Conservation (phyloP, 352 stramenopile genomes). For the Sclerospora graminicola region DNA sequence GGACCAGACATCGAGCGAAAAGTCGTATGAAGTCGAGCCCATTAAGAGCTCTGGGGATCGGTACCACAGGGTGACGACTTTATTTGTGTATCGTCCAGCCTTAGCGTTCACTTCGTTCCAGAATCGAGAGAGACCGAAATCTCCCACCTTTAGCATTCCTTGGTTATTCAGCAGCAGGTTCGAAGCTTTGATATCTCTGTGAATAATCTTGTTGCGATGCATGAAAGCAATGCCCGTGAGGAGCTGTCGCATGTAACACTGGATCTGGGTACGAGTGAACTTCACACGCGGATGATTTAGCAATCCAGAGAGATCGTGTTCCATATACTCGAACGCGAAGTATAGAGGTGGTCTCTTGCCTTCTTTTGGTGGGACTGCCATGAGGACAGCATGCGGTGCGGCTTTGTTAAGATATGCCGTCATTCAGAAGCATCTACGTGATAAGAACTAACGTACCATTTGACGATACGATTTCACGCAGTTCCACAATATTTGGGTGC, state of each 20-base stretch:
- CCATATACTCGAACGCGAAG: slow-evolving; percentile 83
- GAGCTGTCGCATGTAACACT: slow-evolving; percentile 84
- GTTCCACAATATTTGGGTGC: slow-evolving; percentile 91
- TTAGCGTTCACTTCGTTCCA: slow-evolving; percentile 84
- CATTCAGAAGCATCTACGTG: neutral
- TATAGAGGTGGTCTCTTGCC: slow-evolving; percentile 77
- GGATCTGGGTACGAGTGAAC: slow-evolving; percentile 76
- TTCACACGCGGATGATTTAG: slow-evolving; percentile 78
- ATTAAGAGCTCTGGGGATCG: slow-evolving; percentile 89
- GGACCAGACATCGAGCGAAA: slow-evolving; percentile 91
- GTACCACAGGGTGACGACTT: slow-evolving; percentile 94
- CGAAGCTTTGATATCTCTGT: slow-evolving; percentile 82
- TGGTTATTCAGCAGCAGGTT: slow-evolving; percentile 80
- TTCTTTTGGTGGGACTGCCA: slow-evolving; percentile 60
- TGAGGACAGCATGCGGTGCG: neutral
- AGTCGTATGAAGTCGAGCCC: slow-evolving; percentile 87
- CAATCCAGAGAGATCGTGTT: slow-evolving; percentile 74
- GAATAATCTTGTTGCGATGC: slow-evolving; percentile 84
- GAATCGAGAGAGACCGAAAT: slow-evolving; percentile 76
- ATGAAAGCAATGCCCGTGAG: slow-evolving; percentile 78
- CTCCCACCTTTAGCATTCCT: slow-evolving; percentile 74
- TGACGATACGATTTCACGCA: slow-evolving; percentile 92
- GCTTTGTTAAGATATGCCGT: slow-evolving; percentile 6
- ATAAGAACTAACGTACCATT: slow-evolving; percentile 27
- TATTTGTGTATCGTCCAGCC: slow-evolving; percentile 87